Base-by-base conservation (phyloP, 148 eudicot species). In the Rhododendron simsii region DNA sequence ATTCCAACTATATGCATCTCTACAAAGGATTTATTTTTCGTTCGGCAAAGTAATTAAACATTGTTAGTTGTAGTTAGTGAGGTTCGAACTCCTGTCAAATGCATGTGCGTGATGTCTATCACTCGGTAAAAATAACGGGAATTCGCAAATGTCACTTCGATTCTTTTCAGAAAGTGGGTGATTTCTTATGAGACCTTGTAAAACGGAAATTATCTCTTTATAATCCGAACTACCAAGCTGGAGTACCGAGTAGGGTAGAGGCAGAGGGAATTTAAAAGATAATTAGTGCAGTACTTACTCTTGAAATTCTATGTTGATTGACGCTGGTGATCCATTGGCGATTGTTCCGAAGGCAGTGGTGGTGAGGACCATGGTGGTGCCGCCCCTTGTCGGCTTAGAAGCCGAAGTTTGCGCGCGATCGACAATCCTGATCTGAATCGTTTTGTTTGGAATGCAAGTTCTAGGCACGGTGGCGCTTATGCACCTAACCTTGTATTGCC, bases 401-500 rank as follows among this genome's bases (percentile, higher is more conserved):
- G 75, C 81, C 21, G 91, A 91, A 71, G 76, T 71, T 71, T 30
- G 76, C 0, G 39, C 39, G 0, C 76, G 76, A 5, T 71, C 76
- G 20, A 71, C 76, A 30, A 71, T 71, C 39, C 9, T 71, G 39
- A 71, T 71, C 76, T 71, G 76, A 71, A 71, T 91, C 1, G 91
- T 86, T 53, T 90, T 35, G 18, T 81, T 88, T 1, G 87, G 87
- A 10, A 81, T 74, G 87, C 96, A 94, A 15, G 84, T 85, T 2
- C 35, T n/a, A 4, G 89, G 89, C 16, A 23, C 35, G 5, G 87
- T 57, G 2, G 91, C 89, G 53, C 90, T 92, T 82, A 94, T 92
- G 87, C 96, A 94, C 75, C 86, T 76, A 13, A 94, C 91, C 85
- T 89, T 20, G 39, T 94, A 94, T 81, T 90, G 93, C 67, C 94